Percentiles rank a stretch among this genome's conserved stretches.
These are phyloP conservation scores for Cryphonectria naterciae DNA, from an alignment of 2,329 filamentous ascomycete genomes.

Conservation along the genomic window DNA sequence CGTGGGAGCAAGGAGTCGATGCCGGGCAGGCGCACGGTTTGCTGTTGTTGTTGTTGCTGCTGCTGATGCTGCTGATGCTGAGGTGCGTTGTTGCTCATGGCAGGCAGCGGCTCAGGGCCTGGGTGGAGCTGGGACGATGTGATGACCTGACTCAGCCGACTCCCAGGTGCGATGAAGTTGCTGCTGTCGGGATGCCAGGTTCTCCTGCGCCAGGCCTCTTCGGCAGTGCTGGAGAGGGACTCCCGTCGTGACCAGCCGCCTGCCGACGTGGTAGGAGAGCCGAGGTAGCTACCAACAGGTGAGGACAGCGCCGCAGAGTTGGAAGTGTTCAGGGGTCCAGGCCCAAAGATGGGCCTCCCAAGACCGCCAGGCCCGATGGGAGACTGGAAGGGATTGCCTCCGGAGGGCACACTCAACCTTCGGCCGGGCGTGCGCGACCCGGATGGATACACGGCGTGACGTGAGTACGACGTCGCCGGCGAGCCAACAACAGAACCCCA, in stretches of 20 bases:
- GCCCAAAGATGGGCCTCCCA: constrained; percentile 58
- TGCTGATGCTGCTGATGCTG: constrained; percentile 51
- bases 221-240: constrained; percentile 62
- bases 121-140: constrained; percentile 66
- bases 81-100: constrained; percentile 44
- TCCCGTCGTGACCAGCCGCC: constrained; percentile 66
- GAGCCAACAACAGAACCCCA: constrained; percentile 72
- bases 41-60: constrained; percentile 59
- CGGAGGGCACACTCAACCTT: constrained; percentile 81
- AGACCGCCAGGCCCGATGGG: constrained; percentile 55
- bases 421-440: constrained; percentile 70
- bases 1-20: constrained; percentile 90
- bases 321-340: constrained; percentile 60
- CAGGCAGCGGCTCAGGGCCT: constrained; percentile 56
- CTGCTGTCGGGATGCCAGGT: constrained; percentile 89
- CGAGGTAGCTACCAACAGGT: constrained; percentile 61
- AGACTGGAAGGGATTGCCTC: constrained; percentile 73
- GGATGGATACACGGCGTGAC: constrained; percentile 71
- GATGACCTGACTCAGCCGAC: constrained; percentile 75
- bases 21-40: constrained; percentile 74
- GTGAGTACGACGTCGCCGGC: constrained; percentile 70
- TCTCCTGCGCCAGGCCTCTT: constrained; percentile 79
- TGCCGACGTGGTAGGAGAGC: constrained; percentile 68
- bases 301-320: constrained; percentile 59
- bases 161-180: constrained; percentile 67